Conservation (phyloP, 2,329 filamentous ascomycete species). For the Nemania sp. region DNA sequence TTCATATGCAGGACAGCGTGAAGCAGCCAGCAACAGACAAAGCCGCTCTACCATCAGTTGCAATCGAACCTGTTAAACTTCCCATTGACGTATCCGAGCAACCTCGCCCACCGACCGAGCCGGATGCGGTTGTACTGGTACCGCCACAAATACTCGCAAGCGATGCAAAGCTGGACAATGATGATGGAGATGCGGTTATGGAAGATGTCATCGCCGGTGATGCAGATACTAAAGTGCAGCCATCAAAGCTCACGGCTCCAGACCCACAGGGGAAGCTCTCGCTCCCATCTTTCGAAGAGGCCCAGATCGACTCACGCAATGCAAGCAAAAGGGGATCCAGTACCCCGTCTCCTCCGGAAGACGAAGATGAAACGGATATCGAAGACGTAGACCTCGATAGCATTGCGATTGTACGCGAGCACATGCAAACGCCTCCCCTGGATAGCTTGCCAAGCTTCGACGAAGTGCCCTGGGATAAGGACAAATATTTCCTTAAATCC, state of each 20-base stretch:
- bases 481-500: slow-evolving; percentile 49
- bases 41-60: slow-evolving; percentile 17
- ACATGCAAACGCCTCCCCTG: slow-evolving; percentile 57
- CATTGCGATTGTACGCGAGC: slow-evolving; percentile 53
- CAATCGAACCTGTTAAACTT: slow-evolving; percentile 11
- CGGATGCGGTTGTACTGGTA: slow-evolving; percentile 31
- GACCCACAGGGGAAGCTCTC: slow-evolving; percentile 27
- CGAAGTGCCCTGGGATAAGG: slow-evolving; percentile 52
- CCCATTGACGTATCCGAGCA: slow-evolving; percentile 26
- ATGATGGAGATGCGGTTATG: slow-evolving; percentile 43
- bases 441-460: slow-evolving; percentile 56
- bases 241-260: slow-evolving; percentile 18
- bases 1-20: slow-evolving; percentile 1
- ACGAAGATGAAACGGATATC: slow-evolving; percentile 58
- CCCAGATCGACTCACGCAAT: slow-evolving; percentile 31
- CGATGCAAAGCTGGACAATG: slow-evolving; percentile 30
- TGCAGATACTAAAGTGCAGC: slow-evolving; percentile 26
- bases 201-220: slow-evolving; percentile 38
- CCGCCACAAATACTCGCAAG: slow-evolving; percentile 9
- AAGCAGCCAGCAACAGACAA: slow-evolving; percentile 26
- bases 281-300: slow-evolving; percentile 36
- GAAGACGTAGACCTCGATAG: slow-evolving; percentile 56
- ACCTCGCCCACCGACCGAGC: slow-evolving; percentile 36
- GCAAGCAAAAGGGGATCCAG: slow-evolving; percentile 41
- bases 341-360: slow-evolving; percentile 54